Evolutionary conservation across 2,329 filamentous ascomycete genomes (phyloP).

Genomic region (Hirsutella minnesotensis): DNA sequence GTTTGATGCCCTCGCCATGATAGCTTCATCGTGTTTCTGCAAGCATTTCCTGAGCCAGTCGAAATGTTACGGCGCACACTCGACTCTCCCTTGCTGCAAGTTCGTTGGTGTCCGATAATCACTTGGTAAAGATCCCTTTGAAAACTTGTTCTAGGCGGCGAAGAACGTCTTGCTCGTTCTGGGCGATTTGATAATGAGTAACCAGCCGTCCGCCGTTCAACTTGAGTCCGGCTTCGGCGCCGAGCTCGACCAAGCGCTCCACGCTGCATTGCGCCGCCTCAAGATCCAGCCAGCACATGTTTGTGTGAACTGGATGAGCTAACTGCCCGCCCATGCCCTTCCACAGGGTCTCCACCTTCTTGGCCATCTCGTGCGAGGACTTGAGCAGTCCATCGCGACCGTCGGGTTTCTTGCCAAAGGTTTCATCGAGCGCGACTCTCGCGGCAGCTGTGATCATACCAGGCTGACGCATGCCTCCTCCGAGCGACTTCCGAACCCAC

Average conservation of each 20-base stretch:
- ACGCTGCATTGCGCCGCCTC: slow-evolving; percentile 38
- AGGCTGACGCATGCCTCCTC: slow-evolving; percentile 62
- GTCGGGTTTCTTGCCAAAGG: slow-evolving; percentile 24
- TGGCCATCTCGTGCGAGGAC: slow-evolving; percentile 50
- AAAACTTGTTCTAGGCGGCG: slow-evolving; percentile 44
- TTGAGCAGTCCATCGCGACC: slow-evolving; percentile 44
- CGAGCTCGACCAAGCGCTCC: slow-evolving; percentile 26
- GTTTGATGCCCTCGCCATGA: too few species aligned
- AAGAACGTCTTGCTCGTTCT: slow-evolving; percentile 47
- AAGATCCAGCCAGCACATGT: slow-evolving; percentile 82
- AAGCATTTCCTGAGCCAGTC: too few species aligned
- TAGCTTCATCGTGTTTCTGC: too few species aligned
- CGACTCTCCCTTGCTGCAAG: too few species aligned
- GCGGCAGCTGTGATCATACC: slow-evolving; percentile 64
- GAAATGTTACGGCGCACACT: too few species aligned
- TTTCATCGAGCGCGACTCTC: slow-evolving; percentile 49
- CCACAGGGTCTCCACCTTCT: slow-evolving; percentile 59
- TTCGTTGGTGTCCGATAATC: neutral
- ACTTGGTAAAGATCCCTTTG: slow-evolving; percentile 16
- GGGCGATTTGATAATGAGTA: slow-evolving; percentile 49
- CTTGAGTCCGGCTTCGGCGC: slow-evolving; percentile 29
- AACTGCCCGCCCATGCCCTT: slow-evolving; percentile 55
- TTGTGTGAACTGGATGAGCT: slow-evolving; percentile 65
- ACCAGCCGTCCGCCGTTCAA: slow-evolving; percentile 30
- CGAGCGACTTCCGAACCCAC: slow-evolving; percentile 55